A percentile compares a stretch with the other conserved stretches of the same genome.
Evolutionary conservation across 2,329 filamentous ascomycete genomes (phyloP).

Genomic region (Penicillium nordicum): DNA sequence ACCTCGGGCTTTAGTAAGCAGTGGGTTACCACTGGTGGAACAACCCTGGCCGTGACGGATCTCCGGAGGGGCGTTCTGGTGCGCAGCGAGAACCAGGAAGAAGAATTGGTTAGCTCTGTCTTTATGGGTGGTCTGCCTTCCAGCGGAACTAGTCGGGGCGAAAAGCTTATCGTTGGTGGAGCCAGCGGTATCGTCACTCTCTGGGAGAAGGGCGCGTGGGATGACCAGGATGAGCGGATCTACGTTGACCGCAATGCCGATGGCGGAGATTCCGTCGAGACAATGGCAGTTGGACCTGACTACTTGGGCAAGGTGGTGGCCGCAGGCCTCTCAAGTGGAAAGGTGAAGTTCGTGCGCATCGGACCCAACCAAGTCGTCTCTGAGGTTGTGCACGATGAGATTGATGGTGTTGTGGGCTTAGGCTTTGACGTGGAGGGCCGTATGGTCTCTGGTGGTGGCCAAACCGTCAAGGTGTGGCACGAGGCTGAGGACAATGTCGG

Average conservation of each 20-base stretch:
- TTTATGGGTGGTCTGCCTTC: constrained; percentile 75
- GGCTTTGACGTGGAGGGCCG: constrained; percentile 81
- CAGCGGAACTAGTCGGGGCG: constrained; percentile 63
- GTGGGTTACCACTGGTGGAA: constrained; percentile 90
- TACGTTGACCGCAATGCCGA: constrained; percentile 62
- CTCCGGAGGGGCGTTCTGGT: constrained; percentile 80
- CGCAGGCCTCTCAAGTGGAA: constrained; percentile 78
- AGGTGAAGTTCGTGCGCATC: constrained; percentile 71
- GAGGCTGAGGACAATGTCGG: constrained; percentile 59
- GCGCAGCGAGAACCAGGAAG: constrained; percentile 90
- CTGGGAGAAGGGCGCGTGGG: constrained; percentile 94
- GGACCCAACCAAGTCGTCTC: constrained; percentile 67
- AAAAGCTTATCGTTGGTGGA: constrained; percentile 73
- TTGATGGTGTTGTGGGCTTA: constrained; percentile 78
- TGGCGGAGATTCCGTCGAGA: constrained; percentile 76
- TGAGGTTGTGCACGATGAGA: constrained; percentile 72
- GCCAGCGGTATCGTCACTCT: constrained; percentile 79
- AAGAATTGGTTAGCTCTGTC: constrained; percentile 78
- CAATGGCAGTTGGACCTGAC: constrained; percentile 68
- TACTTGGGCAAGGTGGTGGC: constrained; percentile 67
- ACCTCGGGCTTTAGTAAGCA: constrained; percentile 90
- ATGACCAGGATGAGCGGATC: constrained; percentile 88
- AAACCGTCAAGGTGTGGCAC: constrained; percentile 84
- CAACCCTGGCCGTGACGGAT: constrained; percentile 86
- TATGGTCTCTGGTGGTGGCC: constrained; percentile 85